These are phyloP conservation scores for Hordeum pubiflorum DNA, from an alignment of 202 grass and related monocot genomes.

Conservation along the genomic window DNA sequence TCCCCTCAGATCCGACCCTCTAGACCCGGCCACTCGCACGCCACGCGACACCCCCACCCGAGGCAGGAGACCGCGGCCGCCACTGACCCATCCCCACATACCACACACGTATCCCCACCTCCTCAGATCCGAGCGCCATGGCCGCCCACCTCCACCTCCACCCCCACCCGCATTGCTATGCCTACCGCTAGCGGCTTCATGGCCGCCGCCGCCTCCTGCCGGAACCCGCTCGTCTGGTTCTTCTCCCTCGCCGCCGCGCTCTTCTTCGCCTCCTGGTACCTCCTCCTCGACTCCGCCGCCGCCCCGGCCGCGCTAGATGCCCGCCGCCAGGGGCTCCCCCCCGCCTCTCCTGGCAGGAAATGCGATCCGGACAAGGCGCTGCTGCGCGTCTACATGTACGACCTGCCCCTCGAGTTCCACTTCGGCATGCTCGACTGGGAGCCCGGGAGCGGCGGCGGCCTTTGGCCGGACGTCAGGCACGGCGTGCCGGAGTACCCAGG, in stretches of 20 bases:
- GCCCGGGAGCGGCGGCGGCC: conserved; percentile 13
- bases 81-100: not conserved
- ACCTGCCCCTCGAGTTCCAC: conserved; percentile 70
- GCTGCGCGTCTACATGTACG: conserved; percentile 74
- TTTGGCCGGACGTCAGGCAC: conserved; percentile 48
- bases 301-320: not conserved
- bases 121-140: conserved; percentile 36
- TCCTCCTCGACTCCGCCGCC: conserved; percentile 52
- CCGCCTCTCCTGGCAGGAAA: not conserved
- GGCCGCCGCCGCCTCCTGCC: conserved; percentile 17
- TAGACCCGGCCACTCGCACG: not conserved
- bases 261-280: conserved; percentile 57
- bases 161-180: not conserved
- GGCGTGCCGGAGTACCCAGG: conserved; percentile 54
- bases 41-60: not conserved
- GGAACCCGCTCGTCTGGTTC: conserved; percentile 38
- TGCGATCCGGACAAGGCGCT: conserved; percentile 41
- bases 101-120: not conserved
- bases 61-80: not conserved
- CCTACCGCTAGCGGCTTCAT: conserved; percentile 16
- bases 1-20: not conserved
- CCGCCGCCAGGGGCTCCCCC: not conserved
- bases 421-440: conserved; percentile 60
- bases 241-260: conserved; percentile 43
- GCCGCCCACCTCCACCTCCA: conserved; percentile 3